These are phyloP conservation scores for Rhexocercosporidium sp. DNA, from an alignment of 2,329 filamentous ascomycete genomes.

Conservation along the genomic window DNA sequence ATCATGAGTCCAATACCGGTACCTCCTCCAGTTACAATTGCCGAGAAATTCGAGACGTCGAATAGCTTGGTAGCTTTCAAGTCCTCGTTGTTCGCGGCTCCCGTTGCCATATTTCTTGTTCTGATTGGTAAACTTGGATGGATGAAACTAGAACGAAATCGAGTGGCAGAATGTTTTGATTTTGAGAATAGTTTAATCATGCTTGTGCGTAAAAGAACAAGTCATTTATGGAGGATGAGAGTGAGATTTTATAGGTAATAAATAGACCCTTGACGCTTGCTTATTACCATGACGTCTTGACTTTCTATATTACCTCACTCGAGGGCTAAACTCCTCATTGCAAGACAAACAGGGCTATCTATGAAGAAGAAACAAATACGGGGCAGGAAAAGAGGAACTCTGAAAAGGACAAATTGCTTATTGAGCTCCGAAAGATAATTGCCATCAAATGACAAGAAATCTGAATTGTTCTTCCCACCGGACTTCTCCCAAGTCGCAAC, in stretches of 20 bases:
- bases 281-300: background rate
- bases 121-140: conserved; percentile 17
- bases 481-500: no score
- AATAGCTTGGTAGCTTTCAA: conserved; percentile 35
- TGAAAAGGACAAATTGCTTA: no score
- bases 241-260: no score
- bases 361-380: no score
- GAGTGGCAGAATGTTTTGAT: background rate
- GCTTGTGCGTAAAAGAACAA: background rate
- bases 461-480: no score
- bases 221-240: no score
- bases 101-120: conserved; percentile 26
- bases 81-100: conserved; percentile 25
- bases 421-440: no score
- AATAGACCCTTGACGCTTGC: background rate
- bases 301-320: background rate
- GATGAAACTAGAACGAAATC: conserved; percentile 16
- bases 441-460: no score
- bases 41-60: conserved; percentile 29
- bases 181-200: conserved; percentile 17
- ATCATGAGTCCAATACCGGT: conserved; percentile 41
- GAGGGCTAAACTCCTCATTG: background rate
- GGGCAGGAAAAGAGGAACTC: no score
- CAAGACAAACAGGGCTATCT: background rate
- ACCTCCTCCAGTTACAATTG: conserved; percentile 31